Conservation (phyloP, 164 flowering plant genomes). For the Euptelea pleiosperma region DNA sequence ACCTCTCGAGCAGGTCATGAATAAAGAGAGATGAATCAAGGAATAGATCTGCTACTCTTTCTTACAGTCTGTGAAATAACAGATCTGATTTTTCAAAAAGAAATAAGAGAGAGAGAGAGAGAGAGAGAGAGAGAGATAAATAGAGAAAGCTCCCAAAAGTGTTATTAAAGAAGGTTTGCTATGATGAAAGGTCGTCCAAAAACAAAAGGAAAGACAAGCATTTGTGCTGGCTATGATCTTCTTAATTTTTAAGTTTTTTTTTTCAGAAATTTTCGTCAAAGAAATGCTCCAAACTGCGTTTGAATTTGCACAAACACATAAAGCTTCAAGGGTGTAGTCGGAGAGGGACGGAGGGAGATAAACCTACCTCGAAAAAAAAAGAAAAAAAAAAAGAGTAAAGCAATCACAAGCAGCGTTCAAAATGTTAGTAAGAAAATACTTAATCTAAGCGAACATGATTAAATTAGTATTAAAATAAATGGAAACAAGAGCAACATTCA, state of each 20-base stretch:
- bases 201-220: constrained; percentile 12
- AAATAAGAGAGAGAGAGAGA: background rate
- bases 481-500: background rate
- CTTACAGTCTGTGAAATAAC: constrained; percentile 8
- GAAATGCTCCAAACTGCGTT: background rate
- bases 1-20: constrained; percentile 19
- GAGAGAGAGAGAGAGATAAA: background rate
- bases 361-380: no score
- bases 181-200: constrained; percentile 29
- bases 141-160: constrained; percentile 12
- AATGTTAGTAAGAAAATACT: background rate
- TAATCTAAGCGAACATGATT: background rate
- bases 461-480: background rate
- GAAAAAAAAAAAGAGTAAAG: constrained; percentile 7
- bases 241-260: background rate
- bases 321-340: no score
- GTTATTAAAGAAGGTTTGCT: constrained; percentile 10
- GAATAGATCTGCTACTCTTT: constrained; percentile 13
- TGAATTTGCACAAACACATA: background rate
- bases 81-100: background rate
- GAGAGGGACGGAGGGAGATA: no score
- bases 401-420: background rate
- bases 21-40: constrained; percentile 15
- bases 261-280: background rate
- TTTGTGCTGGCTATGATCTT: constrained; percentile 3